Evolutionary conservation across 2,329 filamentous ascomycete genomes (phyloP).

Genomic region (Penicillium sp.): DNA sequence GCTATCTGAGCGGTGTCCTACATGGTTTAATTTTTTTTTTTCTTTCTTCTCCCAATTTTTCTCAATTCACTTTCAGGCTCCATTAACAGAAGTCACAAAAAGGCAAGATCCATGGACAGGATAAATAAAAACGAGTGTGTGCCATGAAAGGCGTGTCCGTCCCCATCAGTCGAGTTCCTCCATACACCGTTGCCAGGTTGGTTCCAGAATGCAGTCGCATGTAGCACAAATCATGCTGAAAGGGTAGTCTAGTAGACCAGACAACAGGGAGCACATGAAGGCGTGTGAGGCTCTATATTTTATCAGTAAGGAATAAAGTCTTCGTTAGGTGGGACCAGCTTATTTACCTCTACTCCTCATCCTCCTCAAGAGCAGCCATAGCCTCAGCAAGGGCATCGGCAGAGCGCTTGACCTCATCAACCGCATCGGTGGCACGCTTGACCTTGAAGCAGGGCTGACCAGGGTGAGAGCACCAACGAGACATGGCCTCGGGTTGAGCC

Average conservation of each 20-base stretch:
- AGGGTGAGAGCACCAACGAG: conserved; percentile 35
- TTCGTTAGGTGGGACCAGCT: not conserved
- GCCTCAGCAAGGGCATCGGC: conserved; percentile 34
- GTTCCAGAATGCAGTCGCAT: not conserved
- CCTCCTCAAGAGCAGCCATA: conserved; percentile 31
- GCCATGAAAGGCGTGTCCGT: conserved; percentile 6
- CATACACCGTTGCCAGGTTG: not conserved
- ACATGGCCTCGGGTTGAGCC: conserved; percentile 22
- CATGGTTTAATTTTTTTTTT: no score
- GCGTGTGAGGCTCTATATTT: not conserved
- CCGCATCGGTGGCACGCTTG: conserved; percentile 65
- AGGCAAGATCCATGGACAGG: conserved; percentile 4
- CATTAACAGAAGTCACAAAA: not conserved
- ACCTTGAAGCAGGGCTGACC: conserved; percentile 56
- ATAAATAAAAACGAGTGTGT: conserved; percentile 14
- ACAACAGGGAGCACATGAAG: not conserved
- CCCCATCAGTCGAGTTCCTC: not conserved
- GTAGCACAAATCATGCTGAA: not conserved
- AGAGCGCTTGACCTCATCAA: conserved; percentile 50
- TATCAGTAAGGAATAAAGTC: not conserved
- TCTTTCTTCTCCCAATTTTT: not conserved
- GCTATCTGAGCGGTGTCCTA: not conserved
- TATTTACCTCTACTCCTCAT: conserved; percentile 26
- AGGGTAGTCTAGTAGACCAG: not conserved
- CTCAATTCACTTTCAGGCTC: not conserved